Evolutionary conservation across 345 rosid species (phyloP).

Genomic region (Sisymbrium irio): DNA sequence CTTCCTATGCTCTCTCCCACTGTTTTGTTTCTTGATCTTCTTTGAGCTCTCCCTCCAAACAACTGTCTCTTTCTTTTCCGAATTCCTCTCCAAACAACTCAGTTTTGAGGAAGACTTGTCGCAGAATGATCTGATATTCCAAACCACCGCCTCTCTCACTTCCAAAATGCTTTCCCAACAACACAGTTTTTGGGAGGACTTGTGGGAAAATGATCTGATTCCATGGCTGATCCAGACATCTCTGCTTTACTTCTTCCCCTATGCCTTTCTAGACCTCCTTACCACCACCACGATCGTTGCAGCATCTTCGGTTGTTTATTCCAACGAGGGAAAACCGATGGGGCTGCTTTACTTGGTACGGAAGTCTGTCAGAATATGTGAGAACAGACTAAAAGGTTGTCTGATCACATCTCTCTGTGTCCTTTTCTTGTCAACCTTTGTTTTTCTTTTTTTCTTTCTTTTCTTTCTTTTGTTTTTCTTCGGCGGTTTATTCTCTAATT

Average conservation of each 20-base stretch:
- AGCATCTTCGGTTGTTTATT: constrained; percentile 31
- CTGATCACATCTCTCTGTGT: constrained; percentile 41
- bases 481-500: constrained; percentile 32
- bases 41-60: constrained; percentile 29
- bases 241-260: constrained; percentile 6
- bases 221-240: constrained; percentile 9
- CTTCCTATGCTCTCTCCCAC: constrained; percentile 32
- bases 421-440: constrained; percentile 33
- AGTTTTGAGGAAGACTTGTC: background rate
- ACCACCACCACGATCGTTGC: constrained; percentile 31
- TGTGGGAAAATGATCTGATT: background rate
- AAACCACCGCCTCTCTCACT: background rate
- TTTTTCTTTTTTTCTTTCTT: background rate
- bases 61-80: background rate
- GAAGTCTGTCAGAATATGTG: constrained; percentile 5
- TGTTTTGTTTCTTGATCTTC: constrained; percentile 32
- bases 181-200: background rate
- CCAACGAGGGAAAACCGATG: constrained; percentile 1
- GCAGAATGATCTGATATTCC: background rate
- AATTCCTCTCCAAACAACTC: background rate
- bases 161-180: background rate
- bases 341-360: background rate
- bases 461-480: background rate
- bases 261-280: constrained; percentile 35
- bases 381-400: constrained; percentile 34